These are phyloP conservation scores for Penicillium canescens DNA, from an alignment of 495 filamentous ascomycete genomes.

Conservation along the genomic window DNA sequence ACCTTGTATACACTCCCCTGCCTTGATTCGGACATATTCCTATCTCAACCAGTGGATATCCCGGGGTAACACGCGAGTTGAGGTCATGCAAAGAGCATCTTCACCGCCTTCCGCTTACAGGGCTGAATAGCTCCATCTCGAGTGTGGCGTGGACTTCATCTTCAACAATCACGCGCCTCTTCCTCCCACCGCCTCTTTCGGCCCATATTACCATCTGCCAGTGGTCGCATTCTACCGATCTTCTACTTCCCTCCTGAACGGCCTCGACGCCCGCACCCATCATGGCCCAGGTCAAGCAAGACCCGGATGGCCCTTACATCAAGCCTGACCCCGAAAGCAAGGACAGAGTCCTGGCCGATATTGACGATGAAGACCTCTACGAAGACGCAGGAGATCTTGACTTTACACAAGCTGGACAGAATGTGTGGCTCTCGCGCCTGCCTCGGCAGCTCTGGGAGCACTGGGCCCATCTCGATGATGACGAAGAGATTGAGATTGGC, in stretches of 20 bases:
- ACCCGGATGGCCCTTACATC: conserved; percentile 10
- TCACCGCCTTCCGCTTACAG: conserved; percentile 8
- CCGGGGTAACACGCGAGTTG: too few species aligned
- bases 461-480: conserved; percentile 58
- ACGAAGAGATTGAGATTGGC: conserved; percentile 70
- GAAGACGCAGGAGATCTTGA: conserved; percentile 89
- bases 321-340: conserved; percentile 58
- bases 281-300: conserved; percentile 37
- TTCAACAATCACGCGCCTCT: neutral
- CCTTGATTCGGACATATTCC: too few species aligned
- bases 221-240: neutral
- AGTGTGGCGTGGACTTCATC: conserved; percentile 7
- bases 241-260: neutral
- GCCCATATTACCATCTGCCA: neutral
- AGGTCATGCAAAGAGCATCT: neutral
- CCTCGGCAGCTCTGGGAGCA: conserved; percentile 77
- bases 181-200: neutral
- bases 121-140: conserved; percentile 3
- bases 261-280: neutral
- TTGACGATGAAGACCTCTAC: conserved; percentile 75
- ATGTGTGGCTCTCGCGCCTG: conserved; percentile 73
- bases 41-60: too few species aligned
- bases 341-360: conserved; percentile 54
- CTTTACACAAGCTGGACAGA: conserved; percentile 59
- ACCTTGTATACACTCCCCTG: too few species aligned